Base-by-base conservation (phyloP, 495 filamentous ascomycete genomes). In the Lophiotrema nucula region DNA sequence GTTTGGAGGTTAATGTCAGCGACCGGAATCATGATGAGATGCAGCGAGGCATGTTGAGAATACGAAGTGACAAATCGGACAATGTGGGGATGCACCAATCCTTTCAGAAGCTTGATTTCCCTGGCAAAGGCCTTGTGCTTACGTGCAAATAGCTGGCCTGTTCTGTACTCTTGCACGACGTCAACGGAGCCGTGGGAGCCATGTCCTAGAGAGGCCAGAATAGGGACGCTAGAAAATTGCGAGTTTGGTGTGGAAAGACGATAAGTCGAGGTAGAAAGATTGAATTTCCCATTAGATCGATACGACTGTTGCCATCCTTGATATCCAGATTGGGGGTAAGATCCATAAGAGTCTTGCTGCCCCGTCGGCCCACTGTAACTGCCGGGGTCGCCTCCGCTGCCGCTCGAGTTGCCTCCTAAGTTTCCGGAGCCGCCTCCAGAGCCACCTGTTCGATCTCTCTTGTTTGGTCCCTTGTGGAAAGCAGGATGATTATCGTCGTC, bases 171-270 rank as follows among this genome's bases (percentile, higher is more conserved):
- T 31, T 58, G 53, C 5, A 63, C 53, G 18, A 31, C 45, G 25
- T 63, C 60, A 4, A 63, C 60, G 35, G 19, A 47, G 18, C 60
- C 60, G 39, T 63, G 45, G 18, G 60, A 31, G 2, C 60, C 60
- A 26, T 38, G 46, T 2, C 60, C 60, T n/a, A 63, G 53, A 19
- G 48, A 45, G n/a, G 51, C 31, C 19, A 62, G 25, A 11, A 35
- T 35, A 8, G 31, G 31, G 31, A 35, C 8, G 8, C 4, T n/a
- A n/a, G n/a, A n/a, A n/a, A n/a, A n/a, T n/a, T n/a, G n/a, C n/a
- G n/a, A n/a, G n/a, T n/a, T n/a, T n/a, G n/a, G n/a, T n/a, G n/a
- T n/a, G n/a, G n/a, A n/a, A n/a, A n/a, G n/a, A n/a, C n/a, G n/a
- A n/a, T n/a, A n/a, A n/a, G n/a, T n/a, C n/a, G n/a, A n/a, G n/a